These are phyloP conservation scores for Populus trichocarpa DNA, from an alignment of 441 rosid genomes.

Conservation along the genomic window DNA sequence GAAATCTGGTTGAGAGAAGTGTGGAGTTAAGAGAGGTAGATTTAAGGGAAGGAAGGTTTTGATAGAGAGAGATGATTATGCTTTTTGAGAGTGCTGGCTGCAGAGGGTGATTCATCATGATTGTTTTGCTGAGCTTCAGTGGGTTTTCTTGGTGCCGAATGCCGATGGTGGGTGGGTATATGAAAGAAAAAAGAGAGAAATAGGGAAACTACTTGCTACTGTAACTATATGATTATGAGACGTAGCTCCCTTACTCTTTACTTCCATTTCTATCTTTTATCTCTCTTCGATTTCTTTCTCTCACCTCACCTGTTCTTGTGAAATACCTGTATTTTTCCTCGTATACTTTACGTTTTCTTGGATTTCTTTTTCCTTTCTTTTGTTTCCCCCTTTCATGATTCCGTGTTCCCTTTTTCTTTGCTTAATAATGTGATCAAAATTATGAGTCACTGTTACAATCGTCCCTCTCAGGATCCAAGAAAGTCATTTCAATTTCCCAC, in stretches of 20 bases:
- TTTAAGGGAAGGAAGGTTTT: conserved; percentile 51
- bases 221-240: background rate
- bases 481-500: conserved; percentile 43
- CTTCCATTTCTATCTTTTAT: background rate
- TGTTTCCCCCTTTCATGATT: conserved; percentile 42
- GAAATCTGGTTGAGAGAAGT: conserved; percentile 22
- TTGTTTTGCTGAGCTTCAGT: conserved; percentile 31
- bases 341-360: conserved; percentile 36
- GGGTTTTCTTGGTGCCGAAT: conserved; percentile 30
- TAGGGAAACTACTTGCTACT: background rate
- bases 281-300: background rate
- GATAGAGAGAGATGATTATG: conserved; percentile 31
- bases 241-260: background rate
- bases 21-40: conserved; percentile 30
- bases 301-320: conserved; percentile 1
- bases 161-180: background rate
- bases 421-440: conserved; percentile 22
- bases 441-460: conserved; percentile 19
- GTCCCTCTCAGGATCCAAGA: conserved; percentile 75
- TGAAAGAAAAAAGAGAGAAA: background rate
- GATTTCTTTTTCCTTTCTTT: conserved; percentile 37
- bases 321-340: conserved; percentile 16
- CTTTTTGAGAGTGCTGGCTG: conserved; percentile 51
- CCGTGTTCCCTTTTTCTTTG: conserved; percentile 45
- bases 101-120: conserved; percentile 59